Evolutionary conservation across 1,284 basidiomycete species (phyloP).

Genomic region (Fomitopsis palustris): DNA sequence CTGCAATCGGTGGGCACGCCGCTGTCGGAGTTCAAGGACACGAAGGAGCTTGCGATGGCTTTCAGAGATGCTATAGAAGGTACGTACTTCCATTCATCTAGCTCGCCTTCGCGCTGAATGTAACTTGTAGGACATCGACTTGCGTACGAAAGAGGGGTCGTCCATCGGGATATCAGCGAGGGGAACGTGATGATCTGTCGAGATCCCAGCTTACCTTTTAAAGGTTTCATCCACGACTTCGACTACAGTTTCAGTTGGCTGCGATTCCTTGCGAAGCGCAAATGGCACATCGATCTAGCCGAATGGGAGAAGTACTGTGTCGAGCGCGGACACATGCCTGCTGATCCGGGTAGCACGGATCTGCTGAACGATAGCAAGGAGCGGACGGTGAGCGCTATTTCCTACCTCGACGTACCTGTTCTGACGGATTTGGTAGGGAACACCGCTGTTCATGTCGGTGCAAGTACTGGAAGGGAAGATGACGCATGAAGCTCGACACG

Average conservation of each 20-base stretch:
- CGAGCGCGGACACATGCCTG: neutral
- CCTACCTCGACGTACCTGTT: neutral
- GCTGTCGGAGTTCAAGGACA: neutral
- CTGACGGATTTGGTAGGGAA: constrained; percentile 1
- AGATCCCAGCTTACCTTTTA: neutral
- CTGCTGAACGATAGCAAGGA: neutral
- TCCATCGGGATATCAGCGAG: neutral
- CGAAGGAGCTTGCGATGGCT: neutral
- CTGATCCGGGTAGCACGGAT: too few species aligned
- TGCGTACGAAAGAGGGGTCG: neutral
- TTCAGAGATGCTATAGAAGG: neutral
- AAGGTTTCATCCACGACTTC: neutral
- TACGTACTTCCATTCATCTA: neutral
- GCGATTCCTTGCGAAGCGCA: neutral
- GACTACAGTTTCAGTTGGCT: neutral
- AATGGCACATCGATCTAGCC: neutral
- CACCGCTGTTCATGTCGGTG: constrained; percentile 10
- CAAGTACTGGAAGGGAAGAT: neutral
- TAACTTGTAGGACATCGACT: neutral
- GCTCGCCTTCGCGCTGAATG: too few species aligned
- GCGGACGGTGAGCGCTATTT: neutral
- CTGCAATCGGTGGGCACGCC: neutral
- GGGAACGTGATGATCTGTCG: neutral
- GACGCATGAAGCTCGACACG: constrained; percentile 9
- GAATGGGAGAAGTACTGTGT: neutral